phyloP scores from a whole-genome alignment of 192 early-diverging fungal genomes.

The Coemansia sp. region DNA sequence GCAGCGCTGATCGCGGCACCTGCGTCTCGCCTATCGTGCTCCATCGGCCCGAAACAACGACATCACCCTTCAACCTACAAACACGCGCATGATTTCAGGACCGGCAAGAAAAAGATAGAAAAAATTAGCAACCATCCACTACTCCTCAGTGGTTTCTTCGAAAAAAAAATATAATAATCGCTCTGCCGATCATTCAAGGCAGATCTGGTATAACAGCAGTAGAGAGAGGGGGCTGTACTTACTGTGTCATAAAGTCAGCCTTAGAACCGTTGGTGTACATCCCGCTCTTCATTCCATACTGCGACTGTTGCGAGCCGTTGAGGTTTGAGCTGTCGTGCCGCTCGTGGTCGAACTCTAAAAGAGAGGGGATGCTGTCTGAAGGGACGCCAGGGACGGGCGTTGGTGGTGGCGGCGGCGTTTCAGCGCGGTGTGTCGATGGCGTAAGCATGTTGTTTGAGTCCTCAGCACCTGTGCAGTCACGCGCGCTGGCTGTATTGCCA shows the following conservation, averaged over 20 bases:
- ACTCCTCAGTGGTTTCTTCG: not conserved
- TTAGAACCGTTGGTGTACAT: constrained; percentile 30
- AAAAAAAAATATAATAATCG: not conserved
- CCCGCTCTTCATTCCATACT: constrained; percentile 39
- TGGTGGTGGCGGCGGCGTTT: constrained; percentile 11
- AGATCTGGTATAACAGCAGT: not conserved
- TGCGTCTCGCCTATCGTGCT: constrained; percentile 30
- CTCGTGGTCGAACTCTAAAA: constrained; percentile 31
- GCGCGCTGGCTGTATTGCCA: constrained; percentile 6
- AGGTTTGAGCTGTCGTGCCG: constrained; percentile 11
- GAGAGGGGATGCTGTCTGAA: constrained; percentile 29
- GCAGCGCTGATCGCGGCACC: constrained; percentile 32
- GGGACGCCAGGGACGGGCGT: not conserved
- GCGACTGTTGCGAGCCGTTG: constrained; percentile 26
- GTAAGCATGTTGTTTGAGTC: constrained; percentile 14
- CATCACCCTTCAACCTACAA: constrained; percentile 40
- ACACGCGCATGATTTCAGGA: not conserved
- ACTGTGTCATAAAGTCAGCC: constrained; percentile 37
- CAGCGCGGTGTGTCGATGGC: constrained; percentile 11
- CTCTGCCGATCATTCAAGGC: not conserved
- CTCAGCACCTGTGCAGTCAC: not conserved
- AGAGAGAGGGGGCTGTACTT: constrained; percentile 2
- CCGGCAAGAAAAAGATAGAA: not conserved
- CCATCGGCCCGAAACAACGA: constrained; percentile 39
- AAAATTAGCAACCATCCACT: not conserved